Conservation (phyloP, 2,329 filamentous ascomycete species). For the Phialemoniopsis sp. region DNA sequence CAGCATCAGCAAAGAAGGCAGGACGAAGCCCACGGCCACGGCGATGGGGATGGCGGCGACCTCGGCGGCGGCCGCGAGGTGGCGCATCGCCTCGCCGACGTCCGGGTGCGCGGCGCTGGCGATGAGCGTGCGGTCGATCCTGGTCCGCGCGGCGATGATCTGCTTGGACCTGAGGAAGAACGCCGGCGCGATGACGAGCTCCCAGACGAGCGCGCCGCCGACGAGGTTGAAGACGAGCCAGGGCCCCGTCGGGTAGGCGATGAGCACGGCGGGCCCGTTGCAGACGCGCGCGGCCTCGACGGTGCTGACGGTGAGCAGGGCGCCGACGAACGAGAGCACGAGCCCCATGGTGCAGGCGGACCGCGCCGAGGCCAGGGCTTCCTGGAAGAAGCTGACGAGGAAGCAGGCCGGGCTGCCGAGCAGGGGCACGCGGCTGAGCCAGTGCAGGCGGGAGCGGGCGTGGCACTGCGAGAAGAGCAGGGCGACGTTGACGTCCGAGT, state of each 20-base stretch:
- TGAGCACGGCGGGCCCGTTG: slow-evolving; percentile 22
- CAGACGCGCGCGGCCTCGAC: slow-evolving; percentile 43
- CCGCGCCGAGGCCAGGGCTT: slow-evolving; percentile 35
- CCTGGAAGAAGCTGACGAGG: slow-evolving; percentile 44
- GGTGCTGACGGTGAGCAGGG: slow-evolving; percentile 42
- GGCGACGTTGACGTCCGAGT: slow-evolving; percentile 45
- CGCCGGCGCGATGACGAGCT: slow-evolving; percentile 45
- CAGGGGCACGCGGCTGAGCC: slow-evolving; percentile 36
- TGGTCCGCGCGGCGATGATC: slow-evolving; percentile 18
- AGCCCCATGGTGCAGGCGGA: slow-evolving; percentile 33
- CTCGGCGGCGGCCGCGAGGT: slow-evolving; percentile 41
- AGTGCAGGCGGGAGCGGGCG: slow-evolving; percentile 38
- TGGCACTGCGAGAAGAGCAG: slow-evolving; percentile 52
- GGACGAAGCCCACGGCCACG: slow-evolving; percentile 40
- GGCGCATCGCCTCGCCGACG: slow-evolving; percentile 24
- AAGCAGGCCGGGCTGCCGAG: slow-evolving; percentile 44
- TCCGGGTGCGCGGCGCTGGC: slow-evolving; percentile 18
- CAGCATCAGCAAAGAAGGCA: slow-evolving; percentile 44
- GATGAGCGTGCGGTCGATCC: slow-evolving; percentile 7
- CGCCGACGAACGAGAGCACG: slow-evolving; percentile 38
- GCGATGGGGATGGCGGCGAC: slow-evolving; percentile 51
- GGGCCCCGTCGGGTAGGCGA: slow-evolving; percentile 25
- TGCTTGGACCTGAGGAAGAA: slow-evolving; percentile 38
- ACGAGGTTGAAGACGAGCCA: slow-evolving; percentile 46
- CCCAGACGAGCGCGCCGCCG: slow-evolving; percentile 47